A percentile compares a stretch with the other conserved stretches of the same genome.
These are phyloP conservation scores for Coemansia sp. DNA, from an alignment of 192 early-diverging fungal species.

Conservation along the genomic window DNA sequence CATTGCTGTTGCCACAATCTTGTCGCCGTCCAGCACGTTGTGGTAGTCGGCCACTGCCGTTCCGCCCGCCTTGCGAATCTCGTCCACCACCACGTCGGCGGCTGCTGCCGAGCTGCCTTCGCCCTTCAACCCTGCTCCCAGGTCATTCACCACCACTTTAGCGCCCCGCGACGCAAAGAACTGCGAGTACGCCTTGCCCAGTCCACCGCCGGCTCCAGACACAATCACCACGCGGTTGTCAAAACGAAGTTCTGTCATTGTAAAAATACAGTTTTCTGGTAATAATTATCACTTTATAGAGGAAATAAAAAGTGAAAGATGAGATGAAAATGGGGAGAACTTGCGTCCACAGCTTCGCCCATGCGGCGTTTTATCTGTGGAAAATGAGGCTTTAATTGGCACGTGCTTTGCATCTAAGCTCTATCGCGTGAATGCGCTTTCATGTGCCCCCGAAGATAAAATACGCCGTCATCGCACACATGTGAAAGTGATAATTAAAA, in stretches of 20 bases:
- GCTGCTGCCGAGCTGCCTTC: slow-evolving; percentile 74
- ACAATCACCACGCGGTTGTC: slow-evolving; percentile 88
- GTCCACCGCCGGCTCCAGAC: slow-evolving; percentile 93
- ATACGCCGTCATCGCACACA: too few species aligned
- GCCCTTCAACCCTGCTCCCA: slow-evolving; percentile 77
- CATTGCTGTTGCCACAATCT: slow-evolving; percentile 96
- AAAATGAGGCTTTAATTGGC: too few species aligned
- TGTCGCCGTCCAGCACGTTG: slow-evolving; percentile 95
- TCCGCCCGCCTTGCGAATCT: slow-evolving; percentile 85
- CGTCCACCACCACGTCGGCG: slow-evolving; percentile 93
- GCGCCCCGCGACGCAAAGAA: slow-evolving; percentile 90
- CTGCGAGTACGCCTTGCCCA: slow-evolving; percentile 87
- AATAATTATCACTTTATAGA: too few species aligned
- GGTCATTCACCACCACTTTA: slow-evolving; percentile 94
- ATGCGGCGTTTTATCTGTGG: too few species aligned
- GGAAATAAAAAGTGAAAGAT: too few species aligned
- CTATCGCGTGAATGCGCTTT: too few species aligned
- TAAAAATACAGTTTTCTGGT: neutral
- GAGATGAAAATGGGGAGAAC: too few species aligned
- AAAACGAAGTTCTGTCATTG: slow-evolving; percentile 60
- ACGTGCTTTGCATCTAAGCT: too few species aligned
- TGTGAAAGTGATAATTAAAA: too few species aligned
- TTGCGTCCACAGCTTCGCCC: too few species aligned
- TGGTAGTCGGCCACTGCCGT: slow-evolving; percentile 96
- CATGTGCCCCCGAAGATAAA: too few species aligned